Conservation (phyloP, 257 asterid species). For the Vinca minor region DNA sequence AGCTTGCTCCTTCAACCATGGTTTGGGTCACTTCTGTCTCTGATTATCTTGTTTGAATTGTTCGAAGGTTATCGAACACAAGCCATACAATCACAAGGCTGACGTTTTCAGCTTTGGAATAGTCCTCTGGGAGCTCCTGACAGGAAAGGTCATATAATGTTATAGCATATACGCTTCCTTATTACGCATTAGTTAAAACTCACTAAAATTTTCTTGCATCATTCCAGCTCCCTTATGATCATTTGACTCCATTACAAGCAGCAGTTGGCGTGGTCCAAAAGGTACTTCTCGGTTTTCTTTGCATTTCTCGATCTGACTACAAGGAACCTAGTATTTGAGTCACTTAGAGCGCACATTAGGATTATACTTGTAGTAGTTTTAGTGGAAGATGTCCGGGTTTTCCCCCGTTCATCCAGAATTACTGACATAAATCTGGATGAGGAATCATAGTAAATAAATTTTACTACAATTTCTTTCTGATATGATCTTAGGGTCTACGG, state of each 20-base stretch:
- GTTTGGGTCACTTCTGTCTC: conserved; percentile 6
- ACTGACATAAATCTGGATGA: too few species aligned
- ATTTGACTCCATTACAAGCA: conserved; percentile 79
- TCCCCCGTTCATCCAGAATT: not conserved
- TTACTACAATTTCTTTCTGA: conserved; percentile 4
- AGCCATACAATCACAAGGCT: conserved; percentile 69
- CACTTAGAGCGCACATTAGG: too few species aligned
- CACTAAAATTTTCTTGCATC: conserved; percentile 15
- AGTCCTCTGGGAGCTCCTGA: conserved; percentile 72
- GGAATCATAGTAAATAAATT: not conserved
- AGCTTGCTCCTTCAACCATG: not conserved
- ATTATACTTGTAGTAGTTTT: too few species aligned
- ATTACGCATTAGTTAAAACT: not conserved
- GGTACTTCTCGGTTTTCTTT: conserved; percentile 28
- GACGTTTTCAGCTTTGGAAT: conserved; percentile 81
- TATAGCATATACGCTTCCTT: not conserved
- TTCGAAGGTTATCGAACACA: conserved; percentile 72
- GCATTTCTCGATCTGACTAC: not conserved
- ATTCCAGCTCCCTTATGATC: conserved; percentile 61
- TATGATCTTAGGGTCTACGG: conserved; percentile 45
- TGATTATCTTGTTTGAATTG: conserved; percentile 13
- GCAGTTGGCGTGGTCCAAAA: conserved; percentile 82
- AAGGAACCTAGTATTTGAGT: too few species aligned
- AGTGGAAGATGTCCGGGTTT: not conserved
- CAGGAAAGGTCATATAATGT: conserved; percentile 55